Conservation (phyloP, 345 rosid genomes). For the Nephelium lappaceum region DNA sequence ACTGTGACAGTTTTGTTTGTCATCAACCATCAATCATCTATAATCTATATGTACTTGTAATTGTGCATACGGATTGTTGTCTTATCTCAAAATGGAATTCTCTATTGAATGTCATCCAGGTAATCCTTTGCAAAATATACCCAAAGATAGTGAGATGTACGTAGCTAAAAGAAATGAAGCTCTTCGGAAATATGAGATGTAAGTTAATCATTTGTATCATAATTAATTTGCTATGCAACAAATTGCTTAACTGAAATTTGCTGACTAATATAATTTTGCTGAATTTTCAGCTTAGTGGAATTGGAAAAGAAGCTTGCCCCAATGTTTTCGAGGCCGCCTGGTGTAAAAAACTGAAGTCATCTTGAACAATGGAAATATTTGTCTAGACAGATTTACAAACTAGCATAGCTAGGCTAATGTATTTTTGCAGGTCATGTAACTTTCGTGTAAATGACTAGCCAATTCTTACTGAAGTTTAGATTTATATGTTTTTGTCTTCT, state of each 20-base stretch:
- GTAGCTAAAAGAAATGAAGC: slow-evolving; percentile 74
- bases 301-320: slow-evolving; percentile 82
- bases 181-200: slow-evolving; percentile 77
- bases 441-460: background rate
- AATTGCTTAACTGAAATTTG: background rate
- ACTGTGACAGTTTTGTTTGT: background rate
- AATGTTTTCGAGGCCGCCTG: slow-evolving; percentile 48
- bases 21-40: background rate
- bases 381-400: background rate
- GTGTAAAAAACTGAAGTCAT: background rate
- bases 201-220: slow-evolving; percentile 29
- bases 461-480: background rate
- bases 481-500: background rate
- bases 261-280: background rate
- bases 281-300: slow-evolving; percentile 65
- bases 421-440: background rate
- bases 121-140: slow-evolving; percentile 69
- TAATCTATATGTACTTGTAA: slow-evolving; percentile 3
- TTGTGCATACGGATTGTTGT: slow-evolving; percentile 4
- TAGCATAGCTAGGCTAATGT: background rate
- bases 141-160: slow-evolving; percentile 82
- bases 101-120: slow-evolving; percentile 34
- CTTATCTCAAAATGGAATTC: background rate
- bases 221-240: background rate
- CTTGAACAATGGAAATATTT: background rate